phyloP scores from a whole-genome alignment of 140 eudicot species.

The Eryngium alpinum region DNA sequence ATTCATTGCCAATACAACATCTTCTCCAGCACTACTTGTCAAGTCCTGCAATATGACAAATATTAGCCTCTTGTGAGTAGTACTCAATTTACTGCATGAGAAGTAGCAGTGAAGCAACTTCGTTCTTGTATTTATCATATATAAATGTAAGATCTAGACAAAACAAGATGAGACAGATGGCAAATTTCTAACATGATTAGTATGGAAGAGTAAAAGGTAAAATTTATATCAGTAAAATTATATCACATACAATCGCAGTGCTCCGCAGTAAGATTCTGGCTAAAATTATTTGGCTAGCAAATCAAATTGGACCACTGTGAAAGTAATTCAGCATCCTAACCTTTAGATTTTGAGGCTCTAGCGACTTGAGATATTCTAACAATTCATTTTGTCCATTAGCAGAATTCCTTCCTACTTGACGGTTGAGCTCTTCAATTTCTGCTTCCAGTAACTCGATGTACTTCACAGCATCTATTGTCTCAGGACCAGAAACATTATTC shows the following conservation, averaged over 20 bases:
- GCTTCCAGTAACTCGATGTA: slow-evolving; percentile 96
- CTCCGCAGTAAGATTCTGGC: neutral
- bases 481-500: slow-evolving; percentile 93
- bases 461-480: slow-evolving; percentile 81
- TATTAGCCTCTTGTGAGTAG: neutral
- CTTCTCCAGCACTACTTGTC: slow-evolving; percentile 95
- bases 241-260: neutral
- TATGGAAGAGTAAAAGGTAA: neutral
- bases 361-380: slow-evolving; percentile 83
- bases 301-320: neutral
- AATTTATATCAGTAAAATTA: neutral
- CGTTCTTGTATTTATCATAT: neutral
- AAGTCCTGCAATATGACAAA: slow-evolving; percentile 52
- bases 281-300: neutral
- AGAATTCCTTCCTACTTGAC: slow-evolving; percentile 82
- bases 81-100: neutral
- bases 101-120: neutral
- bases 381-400: slow-evolving; percentile 81
- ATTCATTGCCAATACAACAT: slow-evolving; percentile 90
- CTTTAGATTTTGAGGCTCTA: slow-evolving; percentile 96
- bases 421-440: slow-evolving; percentile 85
- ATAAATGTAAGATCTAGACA: neutral
- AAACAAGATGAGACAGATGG: neutral
- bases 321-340: slow-evolving; percentile 28
- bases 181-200: neutral